Evolutionary conservation across 495 filamentous ascomycete genomes (phyloP), one percentile per base, ranked within the genome.

Genomic region (Paragyromitra xinjiangensis): DNA sequence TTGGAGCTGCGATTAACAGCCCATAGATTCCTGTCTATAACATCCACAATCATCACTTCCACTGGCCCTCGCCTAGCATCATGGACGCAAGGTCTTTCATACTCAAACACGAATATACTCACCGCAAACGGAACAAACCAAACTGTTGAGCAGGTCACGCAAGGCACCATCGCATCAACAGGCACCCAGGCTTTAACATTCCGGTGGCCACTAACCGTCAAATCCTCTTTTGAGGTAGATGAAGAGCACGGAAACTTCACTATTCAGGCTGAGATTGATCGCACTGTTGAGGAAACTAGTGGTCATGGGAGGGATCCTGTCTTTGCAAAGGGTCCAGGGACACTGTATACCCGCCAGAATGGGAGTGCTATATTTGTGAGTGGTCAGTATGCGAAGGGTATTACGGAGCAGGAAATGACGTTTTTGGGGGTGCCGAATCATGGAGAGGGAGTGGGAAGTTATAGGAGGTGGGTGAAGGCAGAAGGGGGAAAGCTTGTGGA

Each of bases 81-180:
- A 6, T 96, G 93, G 93, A 84, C 82, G 0, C 93, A 96, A 78
- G 84, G 77, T 0, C 85, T 93, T 3, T 82, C 82, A 0, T 92
- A 84, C 68, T 82, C 79, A 0, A 59, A 68, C 29, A 71, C 24
- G 0, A 81, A 69, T n/a, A n/a, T 22, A 9, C 44, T 80, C 14
- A 29, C 48, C 2, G 42, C 29, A 3, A 48, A 69, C 14, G 79
- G 71, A 0, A 34, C 75, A 3, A 67, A 71, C 3, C 71, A 77
- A 22, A 42, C 59, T 0, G 24, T 79, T 8, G 14, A 19, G 12
- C 58, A 58, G 9, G 3, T 45, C 14, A 69, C 76, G 1, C 75
- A 61, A 9, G 70, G 78, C 7, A 45, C 40, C 19, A 2, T 19
- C 19, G 71, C 74, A 4, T 63, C 34, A 6, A 53, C n/a, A 6